Conservation (phyloP, 1,284 basidiomycete species). For the Austroboletus niveus region DNA sequence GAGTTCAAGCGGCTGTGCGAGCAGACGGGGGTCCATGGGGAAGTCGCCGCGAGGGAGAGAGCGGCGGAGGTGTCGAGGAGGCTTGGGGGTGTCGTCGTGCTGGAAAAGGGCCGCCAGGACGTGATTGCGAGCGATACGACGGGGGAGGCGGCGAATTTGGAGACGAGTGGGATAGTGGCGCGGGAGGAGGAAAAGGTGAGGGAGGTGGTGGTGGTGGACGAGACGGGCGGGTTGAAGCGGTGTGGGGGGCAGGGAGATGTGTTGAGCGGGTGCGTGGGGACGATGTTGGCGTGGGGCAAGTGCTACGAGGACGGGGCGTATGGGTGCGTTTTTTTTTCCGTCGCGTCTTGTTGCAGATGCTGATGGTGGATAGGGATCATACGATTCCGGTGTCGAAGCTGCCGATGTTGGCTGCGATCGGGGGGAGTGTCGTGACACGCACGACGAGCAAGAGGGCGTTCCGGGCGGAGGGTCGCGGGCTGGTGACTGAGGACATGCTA, state of each 20-base stretch:
- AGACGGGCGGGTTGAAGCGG: constrained; percentile 82
- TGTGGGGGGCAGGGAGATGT: constrained; percentile 98
- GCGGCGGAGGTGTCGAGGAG: constrained; percentile 66
- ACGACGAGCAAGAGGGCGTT: constrained; percentile 79
- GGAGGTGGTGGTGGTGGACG: constrained; percentile 65
- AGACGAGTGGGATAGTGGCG: constrained; percentile 40
- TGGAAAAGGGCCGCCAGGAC: constrained; percentile 87
- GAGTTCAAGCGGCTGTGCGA: constrained; percentile 89
- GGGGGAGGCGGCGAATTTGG: constrained; percentile 43
- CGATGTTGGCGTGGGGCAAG: constrained; percentile 92
- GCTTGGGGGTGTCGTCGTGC: constrained; percentile 84
- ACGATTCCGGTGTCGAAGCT: constrained; percentile 59
- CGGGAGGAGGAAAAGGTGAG: constrained; percentile 41
- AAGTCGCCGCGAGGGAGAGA: constrained; percentile 44
- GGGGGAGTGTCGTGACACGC: constrained; percentile 85
- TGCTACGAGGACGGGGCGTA: constrained; percentile 85
- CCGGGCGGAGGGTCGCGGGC: constrained; percentile 69
- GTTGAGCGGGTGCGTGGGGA: constrained; percentile 82
- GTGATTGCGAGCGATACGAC: constrained; percentile 67
- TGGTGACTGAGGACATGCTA: constrained; percentile 91
- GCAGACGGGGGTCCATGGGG: constrained; percentile 59
- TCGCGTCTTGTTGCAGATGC: constrained; percentile 1
- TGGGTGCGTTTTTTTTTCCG: constrained; percentile 44
- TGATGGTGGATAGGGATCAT: constrained; percentile 38
- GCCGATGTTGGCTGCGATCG: constrained; percentile 85